Evolutionary conservation across 2,329 filamentous ascomycete species (phyloP).

Genomic region (Sarocladium oryzae): DNA sequence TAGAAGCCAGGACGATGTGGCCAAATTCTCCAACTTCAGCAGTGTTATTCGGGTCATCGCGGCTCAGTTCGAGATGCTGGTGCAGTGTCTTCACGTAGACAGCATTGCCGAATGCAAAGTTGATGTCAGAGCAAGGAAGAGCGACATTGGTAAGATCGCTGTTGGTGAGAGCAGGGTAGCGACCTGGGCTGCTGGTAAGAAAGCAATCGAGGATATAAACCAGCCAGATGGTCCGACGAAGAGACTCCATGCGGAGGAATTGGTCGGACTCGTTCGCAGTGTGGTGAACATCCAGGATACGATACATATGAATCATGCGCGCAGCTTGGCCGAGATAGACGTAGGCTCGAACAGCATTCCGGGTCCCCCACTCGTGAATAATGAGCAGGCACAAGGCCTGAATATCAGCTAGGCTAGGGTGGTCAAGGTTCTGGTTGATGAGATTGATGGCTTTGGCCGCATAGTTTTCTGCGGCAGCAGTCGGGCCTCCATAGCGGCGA

Average conservation of each 20-base stretch:
- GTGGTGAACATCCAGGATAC: slow-evolving; percentile 51
- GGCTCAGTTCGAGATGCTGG: slow-evolving; percentile 29
- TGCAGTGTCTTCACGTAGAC: slow-evolving; percentile 51
- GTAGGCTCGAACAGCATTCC: slow-evolving; percentile 57
- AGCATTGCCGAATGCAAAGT: slow-evolving; percentile 56
- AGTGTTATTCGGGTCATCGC: slow-evolving; percentile 27
- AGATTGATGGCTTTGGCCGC: slow-evolving; percentile 50
- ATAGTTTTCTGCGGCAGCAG: slow-evolving; percentile 52
- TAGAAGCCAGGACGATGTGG: slow-evolving; percentile 53
- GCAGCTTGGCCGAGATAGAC: slow-evolving; percentile 56
- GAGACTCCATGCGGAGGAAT: slow-evolving; percentile 55
- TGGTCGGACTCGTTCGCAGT: slow-evolving; percentile 40
- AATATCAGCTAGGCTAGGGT: slow-evolving; percentile 53
- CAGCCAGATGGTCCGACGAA: slow-evolving; percentile 55
- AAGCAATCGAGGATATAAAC: slow-evolving; percentile 59
- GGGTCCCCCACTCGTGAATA: slow-evolving; percentile 57
- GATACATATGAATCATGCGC: slow-evolving; percentile 60
- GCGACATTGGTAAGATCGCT: slow-evolving; percentile 50
- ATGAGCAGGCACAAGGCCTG: slow-evolving; percentile 55
- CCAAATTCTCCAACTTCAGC: slow-evolving; percentile 55
- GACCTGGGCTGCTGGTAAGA: slow-evolving; percentile 54
- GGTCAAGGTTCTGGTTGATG: slow-evolving; percentile 52
- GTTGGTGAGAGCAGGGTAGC: slow-evolving; percentile 47
- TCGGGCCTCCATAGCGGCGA: slow-evolving; percentile 51
- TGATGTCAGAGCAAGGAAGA: slow-evolving; percentile 54